Percentiles rank a stretch among this genome's conserved stretches.
Evolutionary conservation across 352 stramenopile genomes (phyloP).

Genomic region (Globisporangium acanthophoron): DNA sequence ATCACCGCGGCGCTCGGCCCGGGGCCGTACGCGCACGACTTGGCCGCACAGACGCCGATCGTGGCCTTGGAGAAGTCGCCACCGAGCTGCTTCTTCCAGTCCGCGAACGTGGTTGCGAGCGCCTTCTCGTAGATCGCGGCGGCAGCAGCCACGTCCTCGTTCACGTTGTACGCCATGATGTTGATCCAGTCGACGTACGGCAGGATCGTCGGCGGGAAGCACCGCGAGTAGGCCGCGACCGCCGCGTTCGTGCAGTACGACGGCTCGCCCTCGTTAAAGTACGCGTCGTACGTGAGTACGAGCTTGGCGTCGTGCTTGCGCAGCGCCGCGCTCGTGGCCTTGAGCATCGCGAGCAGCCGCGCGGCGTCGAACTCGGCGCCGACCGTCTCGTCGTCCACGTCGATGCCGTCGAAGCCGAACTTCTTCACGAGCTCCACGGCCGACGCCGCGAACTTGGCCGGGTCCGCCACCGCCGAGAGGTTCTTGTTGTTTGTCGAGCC

Average conservation of each 20-base stretch:
- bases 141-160: slow-evolving; percentile 30
- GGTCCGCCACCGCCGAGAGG: slow-evolving; percentile 38
- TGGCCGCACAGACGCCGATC: slow-evolving; percentile 46
- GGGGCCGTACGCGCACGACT: slow-evolving; percentile 57
- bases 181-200: slow-evolving; percentile 71
- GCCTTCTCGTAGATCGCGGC: slow-evolving; percentile 49
- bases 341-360: slow-evolving; percentile 39
- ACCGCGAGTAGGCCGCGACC: slow-evolving; percentile 41
- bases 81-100: slow-evolving; percentile 39
- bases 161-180: slow-evolving; percentile 84
- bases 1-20: slow-evolving; percentile 55
- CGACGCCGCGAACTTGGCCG: slow-evolving; percentile 40
- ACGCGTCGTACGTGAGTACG: slow-evolving; percentile 70
- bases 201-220: slow-evolving; percentile 49
- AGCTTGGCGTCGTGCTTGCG: slow-evolving; percentile 22
- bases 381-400: slow-evolving; percentile 74
- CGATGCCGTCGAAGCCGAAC: slow-evolving; percentile 66
- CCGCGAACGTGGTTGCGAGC: slow-evolving; percentile 45
- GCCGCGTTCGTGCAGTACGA: slow-evolving; percentile 21
- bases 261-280: slow-evolving; percentile 46
- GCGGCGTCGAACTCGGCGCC: slow-evolving; percentile 45
- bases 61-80: slow-evolving; percentile 44
- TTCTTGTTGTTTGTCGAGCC: slow-evolving; percentile 71
- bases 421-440: slow-evolving; percentile 42
- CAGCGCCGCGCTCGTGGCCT: slow-evolving; percentile 40